These are phyloP conservation scores for Neofusicoccum laricinum DNA, from an alignment of 2,329 filamentous ascomycete species.

Conservation along the genomic window DNA sequence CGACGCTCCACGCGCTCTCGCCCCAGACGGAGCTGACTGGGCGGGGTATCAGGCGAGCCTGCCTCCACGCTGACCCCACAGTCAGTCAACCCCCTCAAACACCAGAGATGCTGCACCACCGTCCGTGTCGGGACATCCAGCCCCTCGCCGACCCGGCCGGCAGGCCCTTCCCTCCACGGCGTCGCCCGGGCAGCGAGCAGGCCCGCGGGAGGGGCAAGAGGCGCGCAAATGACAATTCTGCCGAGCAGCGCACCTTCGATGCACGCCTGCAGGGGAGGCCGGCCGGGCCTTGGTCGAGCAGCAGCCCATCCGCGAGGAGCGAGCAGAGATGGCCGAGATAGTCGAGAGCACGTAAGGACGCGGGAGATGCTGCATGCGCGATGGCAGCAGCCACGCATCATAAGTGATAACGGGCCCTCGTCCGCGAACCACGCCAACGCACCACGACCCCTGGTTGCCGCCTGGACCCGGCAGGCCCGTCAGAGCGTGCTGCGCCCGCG, in stretches of 20 bases:
- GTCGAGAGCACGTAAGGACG: too few species aligned
- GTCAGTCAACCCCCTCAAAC: background rate
- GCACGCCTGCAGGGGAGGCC: too few species aligned
- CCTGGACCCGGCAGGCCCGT: background rate
- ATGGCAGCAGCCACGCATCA: background rate
- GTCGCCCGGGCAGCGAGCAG: background rate
- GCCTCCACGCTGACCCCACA: constrained; percentile 1
- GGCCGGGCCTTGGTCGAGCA: background rate
- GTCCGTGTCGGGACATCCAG: background rate
- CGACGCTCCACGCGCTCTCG: background rate
- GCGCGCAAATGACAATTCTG: background rate
- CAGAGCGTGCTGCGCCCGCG: background rate
- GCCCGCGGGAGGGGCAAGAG: background rate
- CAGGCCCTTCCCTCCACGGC: background rate
- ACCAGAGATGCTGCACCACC: background rate
- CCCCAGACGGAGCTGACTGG: background rate
- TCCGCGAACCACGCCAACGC: background rate
- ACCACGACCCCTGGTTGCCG: background rate
- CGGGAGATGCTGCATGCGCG: background rate
- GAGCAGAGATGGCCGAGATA: background rate
- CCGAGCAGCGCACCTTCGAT: background rate
- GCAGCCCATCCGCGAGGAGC: too few species aligned
- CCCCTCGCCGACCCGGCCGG: background rate
- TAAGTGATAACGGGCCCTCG: background rate
- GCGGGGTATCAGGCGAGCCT: constrained; percentile 2